Evolutionary conservation across 441 rosid genomes (phyloP).

Genomic region (Arabidopsis lyrata): DNA sequence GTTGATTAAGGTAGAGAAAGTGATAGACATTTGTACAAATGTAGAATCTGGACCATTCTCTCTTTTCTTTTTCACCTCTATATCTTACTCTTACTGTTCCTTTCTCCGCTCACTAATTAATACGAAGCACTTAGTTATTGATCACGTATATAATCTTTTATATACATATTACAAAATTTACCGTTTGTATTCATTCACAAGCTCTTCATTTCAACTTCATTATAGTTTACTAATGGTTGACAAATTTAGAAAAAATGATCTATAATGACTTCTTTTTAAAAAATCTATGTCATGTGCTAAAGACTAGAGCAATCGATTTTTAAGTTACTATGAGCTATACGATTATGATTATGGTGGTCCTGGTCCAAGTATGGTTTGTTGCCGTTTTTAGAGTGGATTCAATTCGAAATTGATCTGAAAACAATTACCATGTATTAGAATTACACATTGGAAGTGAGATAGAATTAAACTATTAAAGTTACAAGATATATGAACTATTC

Average conservation of each 20-base stretch:
- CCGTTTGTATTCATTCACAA: background rate
- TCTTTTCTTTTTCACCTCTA: constrained; percentile 17
- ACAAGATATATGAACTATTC: too few relatives aligned
- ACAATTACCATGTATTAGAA: too few relatives aligned
- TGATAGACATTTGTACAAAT: constrained; percentile 23
- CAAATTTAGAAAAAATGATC: background rate
- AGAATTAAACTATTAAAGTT: too few relatives aligned
- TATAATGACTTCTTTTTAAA: too few relatives aligned
- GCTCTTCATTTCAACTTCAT: background rate
- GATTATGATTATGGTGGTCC: background rate
- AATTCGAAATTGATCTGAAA: too few relatives aligned
- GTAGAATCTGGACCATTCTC: constrained; percentile 43
- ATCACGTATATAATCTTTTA: background rate
- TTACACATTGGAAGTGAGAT: too few relatives aligned
- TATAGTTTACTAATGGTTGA: background rate
- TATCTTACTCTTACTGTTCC: constrained; percentile 29
- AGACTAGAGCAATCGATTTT: background rate
- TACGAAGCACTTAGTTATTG: background rate
- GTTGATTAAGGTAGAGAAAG: constrained; percentile 44
- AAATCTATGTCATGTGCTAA: background rate
- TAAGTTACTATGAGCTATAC: background rate
- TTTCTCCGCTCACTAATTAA: constrained; percentile 31
- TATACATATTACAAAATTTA: background rate
- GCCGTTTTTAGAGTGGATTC: too few relatives aligned
- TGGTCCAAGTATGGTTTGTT: too few relatives aligned